These are phyloP conservation scores for Suhomyces anneliseae DNA, from an alignment of 1,139 yeast genomes.

Conservation along the genomic window DNA sequence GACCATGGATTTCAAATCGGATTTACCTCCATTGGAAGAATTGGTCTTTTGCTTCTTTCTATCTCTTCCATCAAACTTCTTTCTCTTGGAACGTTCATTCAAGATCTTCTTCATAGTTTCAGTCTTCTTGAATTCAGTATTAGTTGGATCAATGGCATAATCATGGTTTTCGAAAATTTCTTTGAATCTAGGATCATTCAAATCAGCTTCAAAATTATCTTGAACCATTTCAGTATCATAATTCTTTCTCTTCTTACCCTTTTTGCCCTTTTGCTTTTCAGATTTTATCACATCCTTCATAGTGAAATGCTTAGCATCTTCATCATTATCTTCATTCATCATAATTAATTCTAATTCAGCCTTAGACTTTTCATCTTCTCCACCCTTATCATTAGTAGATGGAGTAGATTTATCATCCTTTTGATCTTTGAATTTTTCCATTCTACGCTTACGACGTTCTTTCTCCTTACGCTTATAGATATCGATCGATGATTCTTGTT, in stretches of 20 bases:
- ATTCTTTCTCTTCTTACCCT: conserved; percentile 48
- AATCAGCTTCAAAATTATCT: conserved; percentile 67
- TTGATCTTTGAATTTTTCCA: conserved; percentile 65
- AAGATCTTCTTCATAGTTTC: conserved; percentile 80
- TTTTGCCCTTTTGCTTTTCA: conserved; percentile 63
- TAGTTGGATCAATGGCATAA: conserved; percentile 89
- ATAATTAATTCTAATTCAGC: conserved; percentile 78
- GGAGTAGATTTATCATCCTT: conserved; percentile 26
- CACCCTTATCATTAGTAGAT: conserved; percentile 15
- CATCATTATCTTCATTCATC: conserved; percentile 61
- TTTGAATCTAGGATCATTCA: conserved; percentile 81
- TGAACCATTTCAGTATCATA: conserved; percentile 43
- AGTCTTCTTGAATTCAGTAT: conserved; percentile 85
- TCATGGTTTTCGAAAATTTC: conserved; percentile 87
- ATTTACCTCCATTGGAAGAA: not conserved
- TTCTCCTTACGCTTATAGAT: conserved; percentile 85
- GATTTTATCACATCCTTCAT: conserved; percentile 77
- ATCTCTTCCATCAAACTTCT: conserved; percentile 14
- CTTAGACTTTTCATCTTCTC: conserved; percentile 44
- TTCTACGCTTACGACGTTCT: conserved; percentile 83
- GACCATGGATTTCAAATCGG: conserved; percentile 24
- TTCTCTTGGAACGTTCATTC: conserved; percentile 69
- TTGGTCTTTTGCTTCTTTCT: conserved; percentile 17
- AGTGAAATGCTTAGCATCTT: conserved; percentile 62
- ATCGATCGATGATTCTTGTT: conserved; percentile 77